Percentiles rank a stretch among this genome's conserved stretches.
phyloP scores from a whole-genome alignment of 805 yeast genomes.

The Saccharomycopsis javanensis region DNA sequence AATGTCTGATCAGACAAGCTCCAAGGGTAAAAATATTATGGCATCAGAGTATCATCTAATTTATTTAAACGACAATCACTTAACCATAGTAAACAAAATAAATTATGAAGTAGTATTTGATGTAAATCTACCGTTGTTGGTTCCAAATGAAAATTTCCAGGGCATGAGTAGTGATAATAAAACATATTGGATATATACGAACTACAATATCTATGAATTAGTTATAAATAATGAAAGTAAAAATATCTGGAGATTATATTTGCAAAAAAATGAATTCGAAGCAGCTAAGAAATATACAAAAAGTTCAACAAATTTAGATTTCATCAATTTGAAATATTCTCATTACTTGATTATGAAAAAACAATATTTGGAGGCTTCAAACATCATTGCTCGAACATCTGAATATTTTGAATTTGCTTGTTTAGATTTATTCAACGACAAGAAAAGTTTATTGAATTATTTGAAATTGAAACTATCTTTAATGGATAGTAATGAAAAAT shows the following conservation, averaged over 20 bases:
- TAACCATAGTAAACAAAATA: slow-evolving; percentile 41
- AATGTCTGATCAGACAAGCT: slow-evolving; percentile 24
- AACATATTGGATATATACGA: slow-evolving; percentile 74
- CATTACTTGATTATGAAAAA: slow-evolving; percentile 31
- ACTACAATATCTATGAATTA: slow-evolving; percentile 56
- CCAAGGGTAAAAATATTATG: slow-evolving; percentile 25
- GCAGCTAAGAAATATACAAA: slow-evolving; percentile 44
- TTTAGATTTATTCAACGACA: slow-evolving; percentile 38
- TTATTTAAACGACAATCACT: slow-evolving; percentile 31
- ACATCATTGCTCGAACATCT: slow-evolving; percentile 49
- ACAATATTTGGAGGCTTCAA: slow-evolving; percentile 37
- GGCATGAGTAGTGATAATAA: slow-evolving; percentile 44
- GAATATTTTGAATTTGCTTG: slow-evolving; percentile 65
- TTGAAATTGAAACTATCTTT: slow-evolving; percentile 34
- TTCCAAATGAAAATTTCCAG: slow-evolving; percentile 29
- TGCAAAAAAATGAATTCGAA: slow-evolving; percentile 46
- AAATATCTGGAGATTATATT: slow-evolving; percentile 62
- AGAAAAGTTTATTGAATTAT: slow-evolving; percentile 39
- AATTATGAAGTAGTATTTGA: slow-evolving; percentile 38
- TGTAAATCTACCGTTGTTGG: slow-evolving; percentile 29
- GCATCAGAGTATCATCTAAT: slow-evolving; percentile 49
- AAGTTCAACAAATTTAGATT: slow-evolving; percentile 27
- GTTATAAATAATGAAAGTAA: slow-evolving; percentile 57
- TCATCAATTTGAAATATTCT: slow-evolving; percentile 47
- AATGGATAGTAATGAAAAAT: slow-evolving; percentile 19